Percentiles rank a stretch among this genome's conserved stretches.
Evolutionary conservation across 371 early-diverging fungal species (phyloP).

Genomic region (Gilbertella persicaria): DNA sequence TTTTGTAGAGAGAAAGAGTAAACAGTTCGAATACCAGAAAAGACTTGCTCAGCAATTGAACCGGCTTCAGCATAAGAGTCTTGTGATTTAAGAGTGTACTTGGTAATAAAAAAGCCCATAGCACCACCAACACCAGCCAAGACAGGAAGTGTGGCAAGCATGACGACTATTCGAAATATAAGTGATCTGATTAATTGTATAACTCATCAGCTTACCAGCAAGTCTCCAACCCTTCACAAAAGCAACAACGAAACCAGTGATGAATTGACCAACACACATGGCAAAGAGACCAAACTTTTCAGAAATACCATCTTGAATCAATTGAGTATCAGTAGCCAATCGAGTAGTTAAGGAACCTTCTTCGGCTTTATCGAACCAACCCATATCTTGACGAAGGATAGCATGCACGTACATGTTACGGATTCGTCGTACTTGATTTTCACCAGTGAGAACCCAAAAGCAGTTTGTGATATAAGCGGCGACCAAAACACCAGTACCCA

Average conservation of each 20-base stretch:
- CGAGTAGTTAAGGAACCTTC: slow-evolving; percentile 73
- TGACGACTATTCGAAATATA: slow-evolving; percentile 45
- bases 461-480: slow-evolving; percentile 39
- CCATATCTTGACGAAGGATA: slow-evolving; percentile 87
- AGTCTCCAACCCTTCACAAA: slow-evolving; percentile 87
- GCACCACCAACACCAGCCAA: slow-evolving; percentile 52
- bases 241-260: slow-evolving; percentile 87
- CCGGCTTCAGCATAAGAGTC: slow-evolving; percentile 51
- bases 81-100: slow-evolving; percentile 41
- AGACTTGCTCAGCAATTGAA: slow-evolving; percentile 63
- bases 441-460: slow-evolving; percentile 47
- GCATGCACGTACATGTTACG: slow-evolving; percentile 65
- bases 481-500: slow-evolving; percentile 43
- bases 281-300: slow-evolving; percentile 83
- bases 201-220: slow-evolving; percentile 25
- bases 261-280: slow-evolving; percentile 70
- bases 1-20: slow-evolving; percentile 81
- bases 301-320: slow-evolving; percentile 85
- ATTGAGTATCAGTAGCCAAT: slow-evolving; percentile 76
- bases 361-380: slow-evolving; percentile 85
- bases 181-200: not conserved
- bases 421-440: slow-evolving; percentile 44
- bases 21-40: slow-evolving; percentile 87
- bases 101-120: slow-evolving; percentile 73
- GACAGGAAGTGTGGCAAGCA: slow-evolving; percentile 72